Base-by-base conservation (phyloP, 768 basidiomycete species). In the Lentinula boryana region DNA sequence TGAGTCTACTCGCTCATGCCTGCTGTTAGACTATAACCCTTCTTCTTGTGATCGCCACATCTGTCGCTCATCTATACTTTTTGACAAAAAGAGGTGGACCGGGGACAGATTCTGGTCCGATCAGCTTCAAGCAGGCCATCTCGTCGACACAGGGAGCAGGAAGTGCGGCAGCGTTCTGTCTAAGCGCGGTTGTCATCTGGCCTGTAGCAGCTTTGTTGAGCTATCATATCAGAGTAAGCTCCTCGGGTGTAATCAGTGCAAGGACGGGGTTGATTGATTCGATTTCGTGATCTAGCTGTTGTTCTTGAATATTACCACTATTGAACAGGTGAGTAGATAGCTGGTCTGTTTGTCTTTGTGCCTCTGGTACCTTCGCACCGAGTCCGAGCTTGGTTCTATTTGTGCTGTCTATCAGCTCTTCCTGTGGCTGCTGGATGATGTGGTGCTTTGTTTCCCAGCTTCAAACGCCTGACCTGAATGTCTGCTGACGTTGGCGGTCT, bases 291-390 rank as follows among this genome's bases (percentile, higher is more conserved):
- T 62, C 38, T 70, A 92, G 88, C 79, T 98, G 52, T 74, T 96
- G 57, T 70, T 94, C 35, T 77, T 94, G 63, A 95, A 96, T 71
- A 80, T 93, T 38, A 97, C 95, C 8, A 98, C 95, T n/a, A 94
- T 98, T 63, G 95, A 98, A 76, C 93, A 94, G 82, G 89, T 90
- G 71, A 72, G 84, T 69, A 49, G 12, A 40, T 21, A 16, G n/a
- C 46, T 18, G 46, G 46, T n/a, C 46, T 23, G 10, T 48, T 48
- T 48, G 46, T 12, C 46, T 27, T 48, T 58, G 58, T 64, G 10
- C n/a, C 53, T 54, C 33, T 21, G 5, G 33, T 68, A 65, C 44
- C 18, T 48, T 60, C 40, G 44, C 59, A 54, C 53, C 36, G 18
- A 54, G 4, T 38, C n/a, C 53, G 53, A 38, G 53, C 1, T 51